Evolutionary conservation across 73 alveolate genomes (phyloP).

Genomic region (Durusdinium trenchii): DNA sequence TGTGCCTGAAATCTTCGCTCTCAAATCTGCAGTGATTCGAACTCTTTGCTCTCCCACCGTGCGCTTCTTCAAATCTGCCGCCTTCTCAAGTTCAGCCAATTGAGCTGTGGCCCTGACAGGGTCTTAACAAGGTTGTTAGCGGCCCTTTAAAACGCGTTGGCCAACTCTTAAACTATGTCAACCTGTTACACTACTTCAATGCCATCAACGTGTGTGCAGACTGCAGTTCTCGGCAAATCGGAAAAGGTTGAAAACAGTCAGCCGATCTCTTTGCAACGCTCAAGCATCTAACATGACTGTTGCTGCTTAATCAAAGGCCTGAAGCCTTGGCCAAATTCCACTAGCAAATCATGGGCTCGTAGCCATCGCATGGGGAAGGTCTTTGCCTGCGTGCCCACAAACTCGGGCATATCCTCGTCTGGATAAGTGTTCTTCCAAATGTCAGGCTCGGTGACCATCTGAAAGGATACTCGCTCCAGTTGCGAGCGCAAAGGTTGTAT

Average conservation of each 20-base stretch:
- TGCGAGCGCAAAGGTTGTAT: background rate
- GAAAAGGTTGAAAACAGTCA: no score
- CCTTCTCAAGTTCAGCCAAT: background rate
- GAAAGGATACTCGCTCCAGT: background rate
- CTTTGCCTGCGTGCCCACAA: background rate
- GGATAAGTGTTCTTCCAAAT: background rate
- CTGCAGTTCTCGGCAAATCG: no score
- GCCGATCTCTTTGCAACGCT: no score
- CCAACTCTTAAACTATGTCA: no score
- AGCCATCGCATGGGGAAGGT: background rate
- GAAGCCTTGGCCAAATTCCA: background rate
- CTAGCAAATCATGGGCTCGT: slow-evolving; percentile 27
- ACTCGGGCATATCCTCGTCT: background rate
- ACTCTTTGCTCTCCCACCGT: background rate
- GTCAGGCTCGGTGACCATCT: background rate
- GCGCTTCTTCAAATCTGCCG: no score
- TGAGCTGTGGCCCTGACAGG: background rate
- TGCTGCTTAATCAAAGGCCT: background rate
- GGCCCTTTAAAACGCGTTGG: no score
- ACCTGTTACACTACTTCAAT: no score
- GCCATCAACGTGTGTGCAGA: no score
- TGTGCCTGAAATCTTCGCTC: background rate
- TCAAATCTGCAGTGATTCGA: background rate
- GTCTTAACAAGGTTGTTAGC: background rate
- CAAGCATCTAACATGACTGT: no score